Percentiles rank a stretch among this genome's conserved stretches.
Evolutionary conservation across 805 yeast genomes (phyloP).

Genomic region (Candida patagonica): DNA sequence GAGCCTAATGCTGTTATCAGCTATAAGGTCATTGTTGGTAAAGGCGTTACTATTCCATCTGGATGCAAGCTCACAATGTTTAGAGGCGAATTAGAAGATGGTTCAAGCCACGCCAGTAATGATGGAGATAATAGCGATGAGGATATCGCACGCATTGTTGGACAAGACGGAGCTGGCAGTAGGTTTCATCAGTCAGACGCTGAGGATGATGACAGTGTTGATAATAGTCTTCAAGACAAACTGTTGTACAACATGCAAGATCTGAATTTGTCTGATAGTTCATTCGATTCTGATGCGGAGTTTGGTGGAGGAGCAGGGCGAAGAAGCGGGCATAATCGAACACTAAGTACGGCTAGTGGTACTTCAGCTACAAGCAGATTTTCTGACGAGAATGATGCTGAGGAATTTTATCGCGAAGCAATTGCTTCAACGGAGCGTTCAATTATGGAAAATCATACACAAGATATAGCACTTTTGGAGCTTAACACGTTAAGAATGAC

Average conservation of each 20-base stretch:
- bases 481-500: constrained; percentile 94
- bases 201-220: constrained; percentile 9
- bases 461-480: constrained; percentile 88
- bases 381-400: constrained; percentile 49
- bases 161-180: constrained; percentile 32
- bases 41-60: constrained; percentile 36
- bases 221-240: constrained; percentile 12
- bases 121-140: constrained; percentile 5
- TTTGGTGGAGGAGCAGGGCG: constrained; percentile 4
- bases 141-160: constrained; percentile 22
- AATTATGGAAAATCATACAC: constrained; percentile 81
- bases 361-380: constrained; percentile 37
- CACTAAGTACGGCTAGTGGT: constrained; percentile 23
- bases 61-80: constrained; percentile 21
- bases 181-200: constrained; percentile 16
- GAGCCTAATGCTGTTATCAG: constrained; percentile 75
- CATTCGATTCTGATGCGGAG: constrained; percentile 17
- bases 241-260: constrained; percentile 22
- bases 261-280: constrained; percentile 26
- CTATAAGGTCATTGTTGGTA: constrained; percentile 58
- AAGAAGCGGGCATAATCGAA: constrained; percentile 16
- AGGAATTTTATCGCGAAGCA: constrained; percentile 84
- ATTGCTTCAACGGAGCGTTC: constrained; percentile 88
- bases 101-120: too few relatives aligned
- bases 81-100: constrained; percentile 25